A percentile compares a stretch with the other conserved stretches of the same genome.
Evolutionary conservation across 805 yeast species (phyloP).

Genomic region (Groenewaldozyma salmanticensis): DNA sequence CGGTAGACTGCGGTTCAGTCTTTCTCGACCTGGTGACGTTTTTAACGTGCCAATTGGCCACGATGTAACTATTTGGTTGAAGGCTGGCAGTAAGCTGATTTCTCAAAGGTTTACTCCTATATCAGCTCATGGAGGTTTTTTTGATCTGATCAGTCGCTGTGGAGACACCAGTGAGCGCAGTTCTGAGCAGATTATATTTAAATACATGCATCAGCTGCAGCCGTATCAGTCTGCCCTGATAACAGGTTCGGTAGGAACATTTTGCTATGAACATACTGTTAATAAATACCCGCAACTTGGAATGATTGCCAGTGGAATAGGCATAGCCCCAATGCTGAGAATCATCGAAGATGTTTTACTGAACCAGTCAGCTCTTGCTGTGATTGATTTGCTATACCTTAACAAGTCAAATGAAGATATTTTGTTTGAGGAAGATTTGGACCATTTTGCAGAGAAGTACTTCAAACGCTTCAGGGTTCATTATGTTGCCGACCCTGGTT

Average conservation of each 20-base stretch:
- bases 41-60: neutral
- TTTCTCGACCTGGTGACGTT: neutral
- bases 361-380: conserved; percentile 71
- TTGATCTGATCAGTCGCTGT: too few relatives aligned
- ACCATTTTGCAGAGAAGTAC: conserved; percentile 41
- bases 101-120: conserved; percentile 61
- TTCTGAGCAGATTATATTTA: conserved; percentile 77
- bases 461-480: conserved; percentile 44
- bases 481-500: conserved; percentile 35
- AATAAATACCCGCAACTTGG: conserved; percentile 65
- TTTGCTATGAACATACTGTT: conserved; percentile 54
- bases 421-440: conserved; percentile 70
- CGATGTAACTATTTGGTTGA: neutral
- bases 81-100: neutral
- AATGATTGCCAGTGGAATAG: conserved; percentile 97
- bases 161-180: conserved; percentile 78
- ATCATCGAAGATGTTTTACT: conserved; percentile 70
- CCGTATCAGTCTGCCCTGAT: conserved; percentile 68
- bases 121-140: conserved; percentile 61
- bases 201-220: conserved; percentile 56
- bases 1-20: neutral
- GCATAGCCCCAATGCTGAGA: conserved; percentile 84
- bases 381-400: conserved; percentile 68
- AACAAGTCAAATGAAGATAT: conserved; percentile 74
- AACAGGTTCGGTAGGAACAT: conserved; percentile 80